These are phyloP conservation scores for Endocalyx cinctus DNA, from an alignment of 2,329 filamentous ascomycete genomes.

Conservation along the genomic window DNA sequence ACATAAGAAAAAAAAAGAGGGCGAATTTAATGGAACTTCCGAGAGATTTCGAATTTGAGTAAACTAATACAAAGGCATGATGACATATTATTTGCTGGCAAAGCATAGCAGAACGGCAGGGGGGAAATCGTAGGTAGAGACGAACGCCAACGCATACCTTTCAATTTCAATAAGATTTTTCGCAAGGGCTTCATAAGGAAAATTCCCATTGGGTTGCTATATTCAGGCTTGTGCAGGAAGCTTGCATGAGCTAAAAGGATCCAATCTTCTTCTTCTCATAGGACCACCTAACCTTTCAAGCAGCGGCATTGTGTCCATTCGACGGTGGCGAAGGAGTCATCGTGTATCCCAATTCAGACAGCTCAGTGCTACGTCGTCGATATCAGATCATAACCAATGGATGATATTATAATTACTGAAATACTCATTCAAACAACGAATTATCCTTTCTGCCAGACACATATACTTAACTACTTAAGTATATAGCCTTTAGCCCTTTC, in stretches of 20 bases:
- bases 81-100: constrained; percentile 18
- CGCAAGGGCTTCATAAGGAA: constrained; percentile 5
- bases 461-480: too few relatives aligned
- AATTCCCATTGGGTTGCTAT: constrained; percentile 15
- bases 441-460: too few relatives aligned
- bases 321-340: constrained; percentile 15
- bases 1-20: constrained; percentile 4
- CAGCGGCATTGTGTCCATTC: constrained; percentile 7
- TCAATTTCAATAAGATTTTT: constrained; percentile 11
- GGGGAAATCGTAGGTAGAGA: constrained; percentile 15
- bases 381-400: too few relatives aligned
- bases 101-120: constrained; percentile 13
- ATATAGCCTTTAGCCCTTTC: too few relatives aligned
- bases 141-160: constrained; percentile 20
- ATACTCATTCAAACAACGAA: constrained; percentile 10
- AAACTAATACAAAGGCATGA: too few relatives aligned
- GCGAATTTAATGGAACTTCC: too few relatives aligned
- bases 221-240: constrained; percentile 13
- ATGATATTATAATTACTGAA: too few relatives aligned
- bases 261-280: constrained; percentile 14
- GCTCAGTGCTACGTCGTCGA: too few relatives aligned
- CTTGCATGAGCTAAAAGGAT: constrained; percentile 18
- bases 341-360: constrained; percentile 11
- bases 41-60: too few relatives aligned
- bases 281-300: constrained; percentile 10